phyloP scores from a whole-genome alignment of 768 basidiomycete genomes.

The Cubamyces sp. region DNA sequence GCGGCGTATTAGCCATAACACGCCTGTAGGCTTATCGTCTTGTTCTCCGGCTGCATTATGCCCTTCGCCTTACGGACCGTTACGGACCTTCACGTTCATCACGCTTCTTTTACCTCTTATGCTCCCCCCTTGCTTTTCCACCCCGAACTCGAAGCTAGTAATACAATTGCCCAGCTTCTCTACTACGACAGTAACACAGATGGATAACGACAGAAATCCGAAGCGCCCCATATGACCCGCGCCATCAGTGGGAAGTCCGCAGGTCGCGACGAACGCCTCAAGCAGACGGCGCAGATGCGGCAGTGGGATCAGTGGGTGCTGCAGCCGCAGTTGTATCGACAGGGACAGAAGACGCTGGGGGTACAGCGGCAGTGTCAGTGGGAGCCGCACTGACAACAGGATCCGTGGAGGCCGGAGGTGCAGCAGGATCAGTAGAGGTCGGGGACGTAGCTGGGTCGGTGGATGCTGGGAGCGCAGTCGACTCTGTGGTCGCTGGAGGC shows the following conservation, averaged over 20 bases:
- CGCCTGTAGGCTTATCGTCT: no score
- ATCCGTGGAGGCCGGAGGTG: background rate
- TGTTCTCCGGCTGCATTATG: background rate
- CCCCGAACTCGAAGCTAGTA: background rate
- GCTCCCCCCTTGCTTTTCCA: background rate
- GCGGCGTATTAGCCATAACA: no score
- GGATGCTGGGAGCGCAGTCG: background rate
- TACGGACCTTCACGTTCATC: background rate
- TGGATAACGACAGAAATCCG: background rate
- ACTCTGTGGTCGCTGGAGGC: background rate
- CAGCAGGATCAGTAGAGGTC: background rate
- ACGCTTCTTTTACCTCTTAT: background rate
- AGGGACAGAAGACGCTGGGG: background rate
- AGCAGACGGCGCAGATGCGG: background rate
- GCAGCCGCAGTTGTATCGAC: background rate
- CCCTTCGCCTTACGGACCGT: background rate
- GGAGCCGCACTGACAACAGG: background rate
- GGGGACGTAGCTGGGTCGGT: background rate
- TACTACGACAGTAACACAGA: background rate
- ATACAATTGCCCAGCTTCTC: slow-evolving; percentile 9
- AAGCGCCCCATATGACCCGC: background rate
- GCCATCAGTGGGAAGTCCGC: background rate
- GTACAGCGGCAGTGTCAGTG: background rate
- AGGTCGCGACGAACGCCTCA: no score
- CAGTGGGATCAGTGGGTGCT: background rate